Percentiles rank a stretch among this genome's conserved stretches.
These are phyloP conservation scores for Lecanicillium sp. DNA, from an alignment of 2,329 filamentous ascomycete species.

Conservation along the genomic window DNA sequence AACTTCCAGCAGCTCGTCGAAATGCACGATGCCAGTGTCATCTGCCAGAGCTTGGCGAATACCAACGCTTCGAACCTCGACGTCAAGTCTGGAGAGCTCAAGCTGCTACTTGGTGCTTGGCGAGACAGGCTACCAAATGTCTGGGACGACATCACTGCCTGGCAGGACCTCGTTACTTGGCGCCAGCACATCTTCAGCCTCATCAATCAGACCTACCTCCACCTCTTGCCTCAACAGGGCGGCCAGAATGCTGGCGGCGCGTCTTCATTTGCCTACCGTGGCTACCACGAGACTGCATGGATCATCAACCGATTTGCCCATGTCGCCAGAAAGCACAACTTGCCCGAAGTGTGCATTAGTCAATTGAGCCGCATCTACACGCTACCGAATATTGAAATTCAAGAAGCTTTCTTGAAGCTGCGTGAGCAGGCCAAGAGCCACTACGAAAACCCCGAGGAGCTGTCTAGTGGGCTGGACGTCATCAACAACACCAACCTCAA, in stretches of 20 bases:
- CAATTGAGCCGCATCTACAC: conserved; percentile 98
- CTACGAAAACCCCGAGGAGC: conserved; percentile 89
- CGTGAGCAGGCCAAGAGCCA: conserved; percentile 99
- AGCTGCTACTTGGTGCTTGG: conserved; percentile 89
- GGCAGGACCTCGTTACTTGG: conserved; percentile 99
- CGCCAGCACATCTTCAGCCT: conserved; percentile 97
- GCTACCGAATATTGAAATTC: conserved; percentile 97
- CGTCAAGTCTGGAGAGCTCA: conserved; percentile 89
- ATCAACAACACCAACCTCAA: conserved; percentile 99
- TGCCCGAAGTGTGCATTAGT: conserved; percentile 94
- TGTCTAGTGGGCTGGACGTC: conserved; percentile 88
- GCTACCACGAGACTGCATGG: conserved; percentile 98
- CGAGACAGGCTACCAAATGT: conserved; percentile 91
- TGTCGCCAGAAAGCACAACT: conserved; percentile 91
- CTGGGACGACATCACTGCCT: conserved; percentile 99
- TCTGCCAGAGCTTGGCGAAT: conserved; percentile 80
- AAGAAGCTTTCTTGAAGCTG: conserved; percentile 95
- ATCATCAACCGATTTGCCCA: conserved; percentile 99
- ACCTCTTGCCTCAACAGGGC: conserved; percentile 69
- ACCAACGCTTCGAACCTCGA: conserved; percentile 84
- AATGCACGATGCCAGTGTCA: conserved; percentile 93
- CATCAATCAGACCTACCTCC: conserved; percentile 90
- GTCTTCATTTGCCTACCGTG: conserved; percentile 83
- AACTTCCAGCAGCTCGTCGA: conserved; percentile 98
- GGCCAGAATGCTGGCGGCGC: conserved; percentile 73